A percentile compares a stretch with the other conserved stretches of the same genome.
Evolutionary conservation across 352 stramenopile genomes (phyloP).

Genomic region (Pythium myriotylum): DNA sequence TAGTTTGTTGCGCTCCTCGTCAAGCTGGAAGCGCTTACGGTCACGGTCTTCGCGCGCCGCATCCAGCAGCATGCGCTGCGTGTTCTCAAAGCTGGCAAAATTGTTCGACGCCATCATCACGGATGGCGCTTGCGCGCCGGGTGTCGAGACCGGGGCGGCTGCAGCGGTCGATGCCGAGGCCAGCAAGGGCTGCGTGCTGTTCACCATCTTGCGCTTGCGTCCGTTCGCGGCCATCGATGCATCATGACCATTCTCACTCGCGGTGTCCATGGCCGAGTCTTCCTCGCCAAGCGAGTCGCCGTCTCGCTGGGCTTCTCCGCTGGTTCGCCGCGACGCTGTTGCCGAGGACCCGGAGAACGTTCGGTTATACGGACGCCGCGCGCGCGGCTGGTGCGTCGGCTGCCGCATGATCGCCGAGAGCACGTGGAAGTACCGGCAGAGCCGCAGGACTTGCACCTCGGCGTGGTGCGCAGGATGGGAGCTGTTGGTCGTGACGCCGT

Average conservation of each 20-base stretch:
- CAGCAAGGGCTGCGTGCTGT: not conserved
- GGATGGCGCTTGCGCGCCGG: constrained; percentile 1
- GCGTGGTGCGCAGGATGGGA: constrained; percentile 22
- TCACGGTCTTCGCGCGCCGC: constrained; percentile 64
- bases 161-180: not conserved
- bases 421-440: constrained; percentile 74
- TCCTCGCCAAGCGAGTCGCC: constrained; percentile 22
- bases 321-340: constrained; percentile 15
- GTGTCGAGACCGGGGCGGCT: not conserved
- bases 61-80: constrained; percentile 52
- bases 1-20: constrained; percentile 60
- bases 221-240: not conserved
- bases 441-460: constrained; percentile 57
- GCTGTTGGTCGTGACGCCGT: constrained; percentile 24
- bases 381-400: constrained; percentile 32
- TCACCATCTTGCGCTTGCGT: constrained; percentile 25
- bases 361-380: constrained; percentile 34
- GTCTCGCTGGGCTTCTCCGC: constrained; percentile 4
- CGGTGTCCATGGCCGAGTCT: constrained; percentile 25
- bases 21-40: constrained; percentile 58
- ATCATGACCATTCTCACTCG: constrained; percentile 26
- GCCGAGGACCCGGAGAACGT: constrained; percentile 11
- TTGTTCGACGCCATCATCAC: constrained; percentile 32
- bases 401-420: constrained; percentile 62
- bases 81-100: constrained; percentile 45